Percentiles rank a stretch among this genome's conserved stretches.
Evolutionary conservation across 2,329 filamentous ascomycete genomes (phyloP).

Genomic region (Alternaria alternata): DNA sequence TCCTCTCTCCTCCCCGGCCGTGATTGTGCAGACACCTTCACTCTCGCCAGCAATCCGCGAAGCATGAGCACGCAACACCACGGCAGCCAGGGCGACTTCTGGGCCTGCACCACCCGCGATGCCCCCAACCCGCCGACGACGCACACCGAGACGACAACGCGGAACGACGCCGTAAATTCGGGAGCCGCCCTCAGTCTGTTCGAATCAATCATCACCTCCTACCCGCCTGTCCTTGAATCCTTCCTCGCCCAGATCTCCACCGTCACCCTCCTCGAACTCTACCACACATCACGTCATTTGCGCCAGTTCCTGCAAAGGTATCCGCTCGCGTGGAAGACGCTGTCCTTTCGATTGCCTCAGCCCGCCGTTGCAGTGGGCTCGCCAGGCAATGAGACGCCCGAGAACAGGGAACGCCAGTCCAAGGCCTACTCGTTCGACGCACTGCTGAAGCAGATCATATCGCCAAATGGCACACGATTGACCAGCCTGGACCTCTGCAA

Average conservation of each 20-base stretch:
- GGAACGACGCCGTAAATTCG: constrained; percentile 8
- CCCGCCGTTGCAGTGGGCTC: constrained; percentile 48
- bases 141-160: constrained; percentile 12
- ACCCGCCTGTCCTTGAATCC: constrained; percentile 66
- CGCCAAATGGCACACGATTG: constrained; percentile 65
- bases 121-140: neutral
- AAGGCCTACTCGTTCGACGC: constrained; percentile 67
- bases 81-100: constrained; percentile 26
- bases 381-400: constrained; percentile 52
- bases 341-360: constrained; percentile 64
- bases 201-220: constrained; percentile 63
- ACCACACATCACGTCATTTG: constrained; percentile 65
- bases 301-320: constrained; percentile 63
- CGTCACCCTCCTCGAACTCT: constrained; percentile 63
- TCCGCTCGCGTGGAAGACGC: constrained; percentile 67
- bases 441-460: constrained; percentile 63
- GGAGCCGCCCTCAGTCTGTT: constrained; percentile 51
- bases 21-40: constrained; percentile 30
- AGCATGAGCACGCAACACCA: constrained; percentile 38
- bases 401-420: constrained; percentile 57
- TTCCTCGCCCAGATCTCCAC: constrained; percentile 66
- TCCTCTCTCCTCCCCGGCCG: constrained; percentile 33
- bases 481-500: constrained; percentile 68
- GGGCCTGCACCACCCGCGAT: constrained; percentile 20
- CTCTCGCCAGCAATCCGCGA: constrained; percentile 29